phyloP scores from a whole-genome alignment of 257 asterid species.

The Eucommia ulmoides region DNA sequence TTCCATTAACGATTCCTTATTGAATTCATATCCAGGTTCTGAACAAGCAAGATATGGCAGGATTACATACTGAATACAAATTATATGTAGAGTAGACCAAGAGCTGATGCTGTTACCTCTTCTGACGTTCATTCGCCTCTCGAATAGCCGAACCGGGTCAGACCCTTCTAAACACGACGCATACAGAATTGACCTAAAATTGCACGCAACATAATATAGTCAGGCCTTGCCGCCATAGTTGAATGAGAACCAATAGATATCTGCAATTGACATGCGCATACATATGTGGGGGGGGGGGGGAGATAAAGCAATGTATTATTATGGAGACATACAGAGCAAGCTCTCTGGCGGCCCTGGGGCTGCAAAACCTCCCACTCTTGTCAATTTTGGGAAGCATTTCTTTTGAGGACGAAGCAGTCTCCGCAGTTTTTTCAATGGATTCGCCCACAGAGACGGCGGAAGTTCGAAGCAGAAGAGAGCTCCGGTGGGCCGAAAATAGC shows the following conservation, averaged over 20 bases:
- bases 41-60: conserved; percentile 6
- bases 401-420: too few species aligned
- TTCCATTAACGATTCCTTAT: conserved; percentile 33
- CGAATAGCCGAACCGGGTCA: conserved; percentile 83
- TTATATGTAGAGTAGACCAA: background rate
- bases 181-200: conserved; percentile 50
- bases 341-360: background rate
- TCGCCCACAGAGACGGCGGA: too few species aligned
- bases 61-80: background rate
- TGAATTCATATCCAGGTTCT: conserved; percentile 60
- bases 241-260: too few species aligned
- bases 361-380: background rate
- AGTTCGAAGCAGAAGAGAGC: too few species aligned
- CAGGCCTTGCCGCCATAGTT: too few species aligned
- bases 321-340: background rate
- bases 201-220: too few species aligned
- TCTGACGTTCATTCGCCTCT: conserved; percentile 51
- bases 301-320: background rate
- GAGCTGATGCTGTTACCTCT: conserved; percentile 33
- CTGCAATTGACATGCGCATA: too few species aligned
- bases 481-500: too few species aligned
- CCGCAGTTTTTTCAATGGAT: too few species aligned
- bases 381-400: background rate
- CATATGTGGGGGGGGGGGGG: background rate
- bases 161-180: conserved; percentile 91